phyloP scores from a whole-genome alignment of 2,329 filamentous ascomycete species.

The Escovopsis weberi region DNA sequence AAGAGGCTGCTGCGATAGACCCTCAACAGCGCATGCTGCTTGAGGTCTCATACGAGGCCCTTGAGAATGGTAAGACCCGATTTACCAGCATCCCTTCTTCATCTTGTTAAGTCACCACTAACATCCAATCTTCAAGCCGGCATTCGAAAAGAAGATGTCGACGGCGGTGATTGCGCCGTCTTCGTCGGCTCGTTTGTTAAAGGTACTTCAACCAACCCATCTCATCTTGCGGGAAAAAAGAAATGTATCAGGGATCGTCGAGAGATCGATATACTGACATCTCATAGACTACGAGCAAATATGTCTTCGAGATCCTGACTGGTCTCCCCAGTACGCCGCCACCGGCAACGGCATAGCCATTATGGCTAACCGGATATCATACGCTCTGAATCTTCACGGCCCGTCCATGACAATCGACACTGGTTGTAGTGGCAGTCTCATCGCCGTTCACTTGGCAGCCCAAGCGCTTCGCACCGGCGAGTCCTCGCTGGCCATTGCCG shows the following conservation, averaged over 20 bases:
- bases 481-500: constrained; percentile 30
- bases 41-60: constrained; percentile 34
- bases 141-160: constrained; percentile 27
- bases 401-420: constrained; percentile 45
- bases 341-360: constrained; percentile 39
- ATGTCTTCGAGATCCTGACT: constrained; percentile 34
- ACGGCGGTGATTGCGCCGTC: constrained; percentile 30
- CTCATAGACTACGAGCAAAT: constrained; percentile 33
- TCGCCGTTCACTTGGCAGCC: constrained; percentile 38
- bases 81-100: not conserved
- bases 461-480: constrained; percentile 33
- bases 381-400: constrained; percentile 39
- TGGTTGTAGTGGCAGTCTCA: constrained; percentile 41
- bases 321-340: constrained; percentile 35
- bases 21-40: constrained; percentile 38
- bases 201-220: constrained; percentile 15
- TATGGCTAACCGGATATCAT: constrained; percentile 40
- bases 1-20: constrained; percentile 38
- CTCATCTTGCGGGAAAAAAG: not conserved
- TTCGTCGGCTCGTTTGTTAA: constrained; percentile 38
- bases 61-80: constrained; percentile 29
- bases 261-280: too few species aligned
- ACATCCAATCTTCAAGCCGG: constrained; percentile 21
- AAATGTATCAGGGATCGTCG: not conserved
- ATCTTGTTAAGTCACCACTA: not conserved